A percentile compares a stretch with the other conserved stretches of the same genome.
These are phyloP conservation scores for Suillus placidus DNA, from an alignment of 768 basidiomycete genomes.

Conservation along the genomic window DNA sequence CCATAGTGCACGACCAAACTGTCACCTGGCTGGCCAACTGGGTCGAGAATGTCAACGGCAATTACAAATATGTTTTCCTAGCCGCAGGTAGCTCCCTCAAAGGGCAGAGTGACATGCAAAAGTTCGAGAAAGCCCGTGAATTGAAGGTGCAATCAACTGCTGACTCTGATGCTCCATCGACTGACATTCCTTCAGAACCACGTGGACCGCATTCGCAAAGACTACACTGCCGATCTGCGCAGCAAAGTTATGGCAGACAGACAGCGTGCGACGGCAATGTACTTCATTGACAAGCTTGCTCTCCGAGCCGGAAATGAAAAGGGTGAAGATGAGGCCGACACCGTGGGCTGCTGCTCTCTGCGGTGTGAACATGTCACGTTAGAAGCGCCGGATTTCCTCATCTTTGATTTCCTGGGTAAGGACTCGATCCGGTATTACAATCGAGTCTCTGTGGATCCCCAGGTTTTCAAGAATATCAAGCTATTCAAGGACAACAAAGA, in stretches of 20 bases:
- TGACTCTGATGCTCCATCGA: constrained; percentile 2
- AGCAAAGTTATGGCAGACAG: constrained; percentile 93
- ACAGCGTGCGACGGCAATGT: constrained; percentile 98
- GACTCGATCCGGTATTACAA: constrained; percentile 98
- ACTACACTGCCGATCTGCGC: constrained; percentile 83
- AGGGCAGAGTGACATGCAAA: constrained; percentile 96
- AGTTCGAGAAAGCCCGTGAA: constrained; percentile 97
- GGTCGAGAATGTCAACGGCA: constrained; percentile 97
- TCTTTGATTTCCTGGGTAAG: constrained; percentile 98
- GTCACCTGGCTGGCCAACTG: constrained; percentile 99
- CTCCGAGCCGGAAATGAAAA: constrained; percentile 99
- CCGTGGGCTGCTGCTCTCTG: constrained; percentile 97
- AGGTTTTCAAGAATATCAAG: constrained; percentile 97
- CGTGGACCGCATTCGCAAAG: constrained; percentile 87
- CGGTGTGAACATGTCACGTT: constrained; percentile 97
- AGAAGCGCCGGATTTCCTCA: constrained; percentile 81
- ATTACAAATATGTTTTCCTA: constrained; percentile 96
- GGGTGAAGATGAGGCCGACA: constrained; percentile 99
- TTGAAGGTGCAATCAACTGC: constrained; percentile 66
- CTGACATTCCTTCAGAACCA: constrained; percentile 59
- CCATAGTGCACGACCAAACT: constrained; percentile 87
- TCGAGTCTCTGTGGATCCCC: constrained; percentile 82
- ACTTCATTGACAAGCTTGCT: constrained; percentile 96
- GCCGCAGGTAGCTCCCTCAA: constrained; percentile 98
- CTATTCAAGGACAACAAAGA: constrained; percentile 95